Percentiles rank a stretch among this genome's conserved stretches.
Evolutionary conservation across 2,329 filamentous ascomycete genomes (phyloP).

Genomic region (Chalaropsis thielavioides): DNA sequence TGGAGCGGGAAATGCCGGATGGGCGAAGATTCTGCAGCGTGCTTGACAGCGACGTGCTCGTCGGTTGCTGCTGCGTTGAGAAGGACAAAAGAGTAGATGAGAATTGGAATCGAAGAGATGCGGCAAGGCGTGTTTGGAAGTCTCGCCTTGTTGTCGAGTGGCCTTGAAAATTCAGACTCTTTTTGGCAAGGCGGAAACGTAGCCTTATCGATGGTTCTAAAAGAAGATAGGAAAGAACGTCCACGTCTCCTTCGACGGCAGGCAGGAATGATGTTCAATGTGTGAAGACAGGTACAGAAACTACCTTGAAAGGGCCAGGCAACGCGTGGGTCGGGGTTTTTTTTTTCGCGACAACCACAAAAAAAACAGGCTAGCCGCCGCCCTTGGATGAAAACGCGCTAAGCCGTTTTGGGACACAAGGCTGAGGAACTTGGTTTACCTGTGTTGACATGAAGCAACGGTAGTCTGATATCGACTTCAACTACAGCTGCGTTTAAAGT

Average conservation of each 20-base stretch:
- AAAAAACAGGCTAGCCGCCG: slow-evolving; percentile 10
- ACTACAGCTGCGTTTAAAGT: no score
- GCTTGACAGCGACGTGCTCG: no score
- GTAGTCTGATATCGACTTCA: background rate
- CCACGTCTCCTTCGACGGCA: background rate
- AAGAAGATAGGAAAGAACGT: background rate
- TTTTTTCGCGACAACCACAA: slow-evolving; percentile 23
- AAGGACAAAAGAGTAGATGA: background rate
- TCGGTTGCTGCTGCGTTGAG: background rate
- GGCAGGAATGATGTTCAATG: background rate
- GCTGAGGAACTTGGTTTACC: slow-evolving; percentile 20
- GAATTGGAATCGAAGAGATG: background rate
- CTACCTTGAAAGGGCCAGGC: slow-evolving; percentile 24
- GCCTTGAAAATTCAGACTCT: background rate
- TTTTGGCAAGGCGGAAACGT: background rate
- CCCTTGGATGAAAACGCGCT: slow-evolving; percentile 20
- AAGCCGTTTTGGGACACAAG: slow-evolving; percentile 26
- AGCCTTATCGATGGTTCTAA: background rate
- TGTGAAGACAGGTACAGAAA: background rate
- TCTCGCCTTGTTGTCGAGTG: background rate
- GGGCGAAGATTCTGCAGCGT: background rate
- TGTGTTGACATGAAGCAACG: background rate
- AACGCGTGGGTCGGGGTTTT: slow-evolving; percentile 24
- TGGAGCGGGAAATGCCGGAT: background rate
- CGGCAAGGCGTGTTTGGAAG: background rate